Conservation (phyloP, 169 alveolate species). For the Eimeria brunetti region DNA sequence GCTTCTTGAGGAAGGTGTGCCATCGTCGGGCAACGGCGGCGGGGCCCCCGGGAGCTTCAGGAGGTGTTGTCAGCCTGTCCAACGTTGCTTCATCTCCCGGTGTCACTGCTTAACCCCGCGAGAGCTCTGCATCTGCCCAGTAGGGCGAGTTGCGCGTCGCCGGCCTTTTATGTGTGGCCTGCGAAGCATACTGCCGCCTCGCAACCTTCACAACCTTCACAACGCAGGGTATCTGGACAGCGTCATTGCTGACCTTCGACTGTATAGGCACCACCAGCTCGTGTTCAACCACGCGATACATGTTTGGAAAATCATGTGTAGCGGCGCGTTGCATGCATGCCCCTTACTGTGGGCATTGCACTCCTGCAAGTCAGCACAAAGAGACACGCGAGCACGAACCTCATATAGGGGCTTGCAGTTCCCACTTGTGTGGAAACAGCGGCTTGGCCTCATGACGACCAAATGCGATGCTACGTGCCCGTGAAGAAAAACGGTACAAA, state of each 20-base stretch:
- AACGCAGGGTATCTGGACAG: conserved; percentile 23
- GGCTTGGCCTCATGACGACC: neutral
- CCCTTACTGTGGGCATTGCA: neutral
- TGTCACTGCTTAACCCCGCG: conserved; percentile 2
- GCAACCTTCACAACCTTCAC: neutral
- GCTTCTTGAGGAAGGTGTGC: conserved; percentile 62
- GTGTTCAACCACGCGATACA: neutral
- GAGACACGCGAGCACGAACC: neutral
- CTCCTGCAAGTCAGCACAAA: neutral
- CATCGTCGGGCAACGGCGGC: conserved; percentile 37
- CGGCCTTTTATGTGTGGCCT: neutral
- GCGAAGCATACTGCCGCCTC: neutral
- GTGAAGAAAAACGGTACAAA: neutral
- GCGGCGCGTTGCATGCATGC: neutral
- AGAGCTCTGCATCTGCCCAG: neutral
- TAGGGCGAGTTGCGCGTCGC: neutral
- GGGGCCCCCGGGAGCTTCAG: conserved; percentile 27
- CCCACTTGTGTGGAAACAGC: neutral
- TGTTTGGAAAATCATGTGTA: neutral
- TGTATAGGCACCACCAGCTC: conserved; percentile 16
- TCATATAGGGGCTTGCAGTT: neutral
- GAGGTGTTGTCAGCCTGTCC: conserved; percentile 31
- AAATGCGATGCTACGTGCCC: neutral
- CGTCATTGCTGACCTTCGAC: neutral
- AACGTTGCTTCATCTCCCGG: conserved; percentile 1